phyloP scores from a whole-genome alignment of 2,329 filamentous ascomycete species.

The Penicillium sumatraense region DNA sequence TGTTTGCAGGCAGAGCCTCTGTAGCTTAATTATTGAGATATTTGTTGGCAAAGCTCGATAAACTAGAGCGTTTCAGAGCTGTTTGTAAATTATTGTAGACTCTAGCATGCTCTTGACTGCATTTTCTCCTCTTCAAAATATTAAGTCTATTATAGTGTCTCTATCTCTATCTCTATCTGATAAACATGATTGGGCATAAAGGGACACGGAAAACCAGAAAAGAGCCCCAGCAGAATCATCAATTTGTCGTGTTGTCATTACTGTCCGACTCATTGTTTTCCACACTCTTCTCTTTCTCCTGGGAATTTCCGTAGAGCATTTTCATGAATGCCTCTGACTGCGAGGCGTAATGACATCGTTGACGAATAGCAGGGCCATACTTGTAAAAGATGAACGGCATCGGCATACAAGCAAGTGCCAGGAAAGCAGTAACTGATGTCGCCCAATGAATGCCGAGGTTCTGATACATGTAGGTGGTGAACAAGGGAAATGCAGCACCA shows the following conservation, averaged over 20 bases:
- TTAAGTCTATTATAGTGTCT: too few relatives aligned
- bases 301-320: background rate
- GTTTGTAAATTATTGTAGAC: too few relatives aligned
- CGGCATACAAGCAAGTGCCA: constrained; percentile 15
- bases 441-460: constrained; percentile 21
- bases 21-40: too few relatives aligned
- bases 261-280: background rate
- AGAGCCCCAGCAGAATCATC: background rate
- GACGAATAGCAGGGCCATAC: constrained; percentile 11
- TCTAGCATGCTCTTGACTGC: too few relatives aligned
- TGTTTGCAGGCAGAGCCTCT: background rate
- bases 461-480: constrained; percentile 18
- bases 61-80: too few relatives aligned
- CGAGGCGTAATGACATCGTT: constrained; percentile 11
- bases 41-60: background rate
- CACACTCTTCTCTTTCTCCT: background rate
- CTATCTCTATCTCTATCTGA: too few relatives aligned
- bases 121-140: too few relatives aligned
- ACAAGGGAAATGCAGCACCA: constrained; percentile 15
- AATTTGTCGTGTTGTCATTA: background rate
- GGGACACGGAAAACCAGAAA: too few relatives aligned
- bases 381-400: constrained; percentile 18
- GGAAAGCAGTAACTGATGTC: constrained; percentile 16
- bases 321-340: constrained; percentile 8
- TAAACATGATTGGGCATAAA: too few relatives aligned